Percentiles rank a stretch among this genome's conserved stretches.
Evolutionary conservation across 257 asterid species (phyloP).

Genomic region (Fraxinus cuspidata): DNA sequence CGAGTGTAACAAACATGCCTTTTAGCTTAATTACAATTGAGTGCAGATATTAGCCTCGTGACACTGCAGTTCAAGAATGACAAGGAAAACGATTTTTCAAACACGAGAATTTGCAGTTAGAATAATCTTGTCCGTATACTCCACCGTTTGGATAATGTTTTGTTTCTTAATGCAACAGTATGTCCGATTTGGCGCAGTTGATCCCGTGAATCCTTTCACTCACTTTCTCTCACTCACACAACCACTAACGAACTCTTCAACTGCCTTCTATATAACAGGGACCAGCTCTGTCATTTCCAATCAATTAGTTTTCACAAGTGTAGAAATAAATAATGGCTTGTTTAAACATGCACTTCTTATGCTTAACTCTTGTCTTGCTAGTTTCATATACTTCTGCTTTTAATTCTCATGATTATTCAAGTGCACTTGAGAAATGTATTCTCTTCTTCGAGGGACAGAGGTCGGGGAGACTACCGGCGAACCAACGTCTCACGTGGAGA

Average conservation of each 20-base stretch:
- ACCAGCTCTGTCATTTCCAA: not conserved
- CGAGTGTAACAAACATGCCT: not conserved
- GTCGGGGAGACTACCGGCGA: conserved; percentile 66
- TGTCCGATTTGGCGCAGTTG: conserved; percentile 49
- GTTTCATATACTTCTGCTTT: conserved; percentile 46
- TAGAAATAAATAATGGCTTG: conserved; percentile 22
- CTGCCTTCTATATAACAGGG: conserved; percentile 43
- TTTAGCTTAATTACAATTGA: too few relatives aligned
- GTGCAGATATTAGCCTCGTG: too few relatives aligned
- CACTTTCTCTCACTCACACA: conserved; percentile 24
- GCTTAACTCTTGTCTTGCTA: conserved; percentile 25
- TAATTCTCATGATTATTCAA: conserved; percentile 54
- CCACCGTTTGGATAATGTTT: conserved; percentile 31
- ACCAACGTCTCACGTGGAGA: conserved; percentile 65
- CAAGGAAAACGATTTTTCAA: not conserved
- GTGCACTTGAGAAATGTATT: conserved; percentile 70
- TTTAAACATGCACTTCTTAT: conserved; percentile 27
- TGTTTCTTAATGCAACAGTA: conserved; percentile 29
- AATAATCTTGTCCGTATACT: conserved; percentile 21
- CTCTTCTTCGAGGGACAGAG: conserved; percentile 84
- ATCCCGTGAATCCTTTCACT: conserved; percentile 60
- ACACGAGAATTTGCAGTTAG: conserved; percentile 24
- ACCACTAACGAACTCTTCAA: conserved; percentile 48
- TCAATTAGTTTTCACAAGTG: not conserved
- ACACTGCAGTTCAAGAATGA: not conserved